Base-by-base conservation (phyloP, 192 early-diverging fungal species). In the Gamsiella multidivaricata region DNA sequence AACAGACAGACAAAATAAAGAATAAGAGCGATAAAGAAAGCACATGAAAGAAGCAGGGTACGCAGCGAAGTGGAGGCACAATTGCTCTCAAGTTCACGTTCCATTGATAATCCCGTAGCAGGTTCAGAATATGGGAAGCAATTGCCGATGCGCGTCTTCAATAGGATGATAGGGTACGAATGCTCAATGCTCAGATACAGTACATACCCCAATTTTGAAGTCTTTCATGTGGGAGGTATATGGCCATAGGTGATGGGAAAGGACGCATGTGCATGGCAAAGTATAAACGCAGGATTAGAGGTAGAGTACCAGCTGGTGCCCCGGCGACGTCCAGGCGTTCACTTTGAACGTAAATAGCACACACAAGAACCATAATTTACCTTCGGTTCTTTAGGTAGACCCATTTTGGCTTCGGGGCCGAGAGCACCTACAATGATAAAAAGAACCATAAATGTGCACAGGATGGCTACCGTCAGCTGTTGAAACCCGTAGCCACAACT, bases 141-240 rank as follows among this genome's bases (percentile, higher is more conserved):
- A n/a, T n/a, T n/a, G n/a, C n/a, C n/a, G n/a, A n/a, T n/a, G n/a
- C n/a, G n/a, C n/a, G n/a, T n/a, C n/a, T n/a, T n/a, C n/a, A n/a
- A n/a, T n/a, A n/a, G n/a, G n/a, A n/a, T n/a, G n/a, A n/a, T n/a
- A n/a, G n/a, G n/a, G n/a, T n/a, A n/a, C n/a, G 31, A 12, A 32
- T 33, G 26, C 39, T 54, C 25, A 29, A 55, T 17, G 17, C 28
- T 58, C 36, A 31, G n/a, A 29, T n/a, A n/a, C n/a, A n/a, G n/a
- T n/a, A 34, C 61, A 36, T 82, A 82, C 83, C 83, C 83, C 83
- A 85, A 47, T 82, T 85, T 58, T 85, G 83, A 9, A 85, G 62
- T 60, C 83, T 84, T 41, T 53, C 74, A 66, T 65, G 55, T 63
- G 62, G 43, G 34, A 63, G 51, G 51, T 18, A 37, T 15, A 29